Evolutionary conservation across 208 protist species (phyloP).

Genomic region (Crithidia thermophila): DNA sequence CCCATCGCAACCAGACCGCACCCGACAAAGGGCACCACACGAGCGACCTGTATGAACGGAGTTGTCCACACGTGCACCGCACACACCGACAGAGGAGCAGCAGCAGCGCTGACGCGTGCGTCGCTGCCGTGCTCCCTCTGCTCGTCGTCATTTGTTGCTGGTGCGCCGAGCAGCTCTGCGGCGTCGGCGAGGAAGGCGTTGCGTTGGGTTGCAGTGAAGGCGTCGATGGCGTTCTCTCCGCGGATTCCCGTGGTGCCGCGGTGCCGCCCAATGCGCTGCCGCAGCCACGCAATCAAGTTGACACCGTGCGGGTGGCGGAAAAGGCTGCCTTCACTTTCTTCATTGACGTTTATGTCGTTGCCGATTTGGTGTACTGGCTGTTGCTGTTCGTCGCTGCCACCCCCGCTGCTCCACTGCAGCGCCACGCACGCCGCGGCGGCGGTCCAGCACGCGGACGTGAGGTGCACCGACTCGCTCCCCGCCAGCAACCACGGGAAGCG

Average conservation of each 20-base stretch:
- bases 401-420: slow-evolving; percentile 28
- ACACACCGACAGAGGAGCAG: neutral
- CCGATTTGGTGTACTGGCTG: no score
- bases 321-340: neutral
- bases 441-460: slow-evolving; percentile 8
- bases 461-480: neutral
- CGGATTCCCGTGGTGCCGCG: slow-evolving; percentile 4
- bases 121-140: neutral
- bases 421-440: slow-evolving; percentile 19
- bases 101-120: neutral
- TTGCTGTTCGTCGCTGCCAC: neutral
- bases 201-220: neutral
- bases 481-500: slow-evolving; percentile 20
- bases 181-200: slow-evolving; percentile 16
- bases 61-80: neutral
- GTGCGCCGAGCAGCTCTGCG: neutral
- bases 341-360: neutral
- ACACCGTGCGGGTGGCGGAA: slow-evolving; percentile 3
- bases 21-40: slow-evolving; percentile 18
- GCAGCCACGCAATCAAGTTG: slow-evolving; percentile 19
- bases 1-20: slow-evolving; percentile 19
- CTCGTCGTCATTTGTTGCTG: neutral
- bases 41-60: slow-evolving; percentile 6
- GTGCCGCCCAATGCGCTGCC: slow-evolving; percentile 9
- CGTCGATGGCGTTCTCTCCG: neutral